Percentiles rank a stretch among this genome's conserved stretches.
These are phyloP conservation scores for Podospora fimiseda DNA, from an alignment of 495 filamentous ascomycete genomes.

Conservation along the genomic window DNA sequence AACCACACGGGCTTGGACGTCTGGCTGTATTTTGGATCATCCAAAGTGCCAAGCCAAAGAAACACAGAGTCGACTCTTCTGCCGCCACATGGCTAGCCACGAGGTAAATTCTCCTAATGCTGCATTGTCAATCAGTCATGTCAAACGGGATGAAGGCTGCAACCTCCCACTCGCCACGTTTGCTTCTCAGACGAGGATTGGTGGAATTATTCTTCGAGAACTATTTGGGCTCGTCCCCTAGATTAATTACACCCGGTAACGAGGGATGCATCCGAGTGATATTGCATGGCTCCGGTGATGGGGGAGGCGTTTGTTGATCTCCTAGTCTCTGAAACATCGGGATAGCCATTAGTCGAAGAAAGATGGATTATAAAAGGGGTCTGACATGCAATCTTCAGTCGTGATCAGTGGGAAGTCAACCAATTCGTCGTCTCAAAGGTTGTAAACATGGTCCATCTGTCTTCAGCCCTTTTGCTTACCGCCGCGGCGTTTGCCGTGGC, in stretches of 20 bases:
- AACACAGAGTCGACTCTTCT: conserved; percentile 5
- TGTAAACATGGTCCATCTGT: conserved; percentile 37
- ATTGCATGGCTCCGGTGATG: conserved; percentile 11
- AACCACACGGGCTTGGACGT: conserved; percentile 9
- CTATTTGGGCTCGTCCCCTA: conserved; percentile 12
- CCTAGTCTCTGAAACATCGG: conserved; percentile 9
- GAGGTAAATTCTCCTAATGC: background rate
- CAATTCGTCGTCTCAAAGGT: background rate
- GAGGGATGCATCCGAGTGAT: conserved; percentile 20
- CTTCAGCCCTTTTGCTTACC: conserved; percentile 36
- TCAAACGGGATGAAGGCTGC: too few species aligned
- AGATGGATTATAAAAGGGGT: conserved; percentile 21
- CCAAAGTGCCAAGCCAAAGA: conserved; percentile 29
- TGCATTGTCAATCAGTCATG: conserved; percentile 2
- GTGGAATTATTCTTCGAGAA: conserved; percentile 2
- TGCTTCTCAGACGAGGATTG: background rate
- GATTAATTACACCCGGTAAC: conserved; percentile 28
- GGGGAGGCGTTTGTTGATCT: background rate
- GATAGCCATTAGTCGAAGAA: too few species aligned
- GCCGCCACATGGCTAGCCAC: background rate
- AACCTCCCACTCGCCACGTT: conserved; percentile 1
- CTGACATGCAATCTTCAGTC: conserved; percentile 3
- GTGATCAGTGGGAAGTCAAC: conserved; percentile 3
- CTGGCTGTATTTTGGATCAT: conserved; percentile 8
- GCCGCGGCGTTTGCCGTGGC: conserved; percentile 35